Base-by-base conservation (phyloP, 768 basidiomycete species). In the Lepiota subincarnata region DNA sequence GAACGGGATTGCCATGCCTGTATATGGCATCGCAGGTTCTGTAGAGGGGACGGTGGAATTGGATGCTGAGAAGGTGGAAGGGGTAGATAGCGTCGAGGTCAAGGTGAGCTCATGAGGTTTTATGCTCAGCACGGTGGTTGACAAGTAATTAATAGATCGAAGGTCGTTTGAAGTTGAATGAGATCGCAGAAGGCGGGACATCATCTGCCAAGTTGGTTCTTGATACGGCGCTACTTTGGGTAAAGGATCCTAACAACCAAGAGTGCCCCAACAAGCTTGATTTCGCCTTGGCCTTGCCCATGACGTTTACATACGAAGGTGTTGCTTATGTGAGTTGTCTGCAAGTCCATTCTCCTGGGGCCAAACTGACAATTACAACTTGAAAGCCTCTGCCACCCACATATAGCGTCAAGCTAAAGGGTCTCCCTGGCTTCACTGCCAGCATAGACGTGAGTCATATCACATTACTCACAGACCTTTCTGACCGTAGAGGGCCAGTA, bases 331-430 rank as follows among this genome's bases (percentile, higher is more conserved):
- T 89, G 57, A 60, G 81, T 73, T 45, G 43, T 57, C 13, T 59
- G 6, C 50, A 12, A n/a, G 8, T 31, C 13, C 42, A 28, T 41
- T 20, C 51, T 4, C 35, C 55, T 19, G 19, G 20, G 14, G 13
- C 16, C 49, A 24, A 50, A n/a, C 24, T 61, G 26, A 55, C 50
- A 42, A 55, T 37, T 31, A 42, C 52, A 28, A n/a, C n/a, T n/a
- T n/a, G n/a, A n/a, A n/a, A 89, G 87, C 73, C 81, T 40, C 71
- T 91, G 19, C 88, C 88, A 18, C 89, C 88, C 0, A 86, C 81
- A 11, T 84, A 82, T 56, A 73, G 81, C 53, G 81, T 84, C 13
- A 85, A 83, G 57, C 70, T 90, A 14, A 77, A 79, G 11, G 87
- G 87, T 2, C 65, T 89, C 6, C 88, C 88, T 8, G 89, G 88